Percentiles rank a stretch among this genome's conserved stretches.
Conservation (phyloP, 2,329 filamentous ascomycete genomes). For the Zymoseptoria brevis region DNA sequence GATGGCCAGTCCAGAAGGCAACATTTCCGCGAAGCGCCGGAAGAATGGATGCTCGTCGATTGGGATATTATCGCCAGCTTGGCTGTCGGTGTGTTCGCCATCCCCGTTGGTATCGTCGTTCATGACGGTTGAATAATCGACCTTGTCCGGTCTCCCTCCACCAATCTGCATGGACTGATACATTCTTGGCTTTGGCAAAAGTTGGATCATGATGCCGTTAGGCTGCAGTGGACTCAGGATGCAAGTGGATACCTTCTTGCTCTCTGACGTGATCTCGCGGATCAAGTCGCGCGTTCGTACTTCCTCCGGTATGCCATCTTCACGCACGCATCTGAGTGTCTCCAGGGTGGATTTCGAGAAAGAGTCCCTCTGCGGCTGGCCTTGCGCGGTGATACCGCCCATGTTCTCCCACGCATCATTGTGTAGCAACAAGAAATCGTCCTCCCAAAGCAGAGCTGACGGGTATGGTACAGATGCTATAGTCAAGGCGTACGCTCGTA, state of each 20-base stretch:
- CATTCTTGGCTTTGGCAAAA: conserved; percentile 12
- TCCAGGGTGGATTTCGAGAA: conserved; percentile 30
- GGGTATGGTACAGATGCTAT: conserved; percentile 36
- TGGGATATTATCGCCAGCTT: conserved; percentile 16
- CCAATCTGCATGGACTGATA: conserved; percentile 8
- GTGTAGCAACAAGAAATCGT: conserved; percentile 32
- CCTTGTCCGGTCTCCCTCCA: not conserved
- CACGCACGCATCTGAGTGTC: conserved; percentile 28
- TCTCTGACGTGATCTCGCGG: not conserved
- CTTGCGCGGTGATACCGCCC: conserved; percentile 29
- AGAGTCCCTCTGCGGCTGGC: conserved; percentile 25
- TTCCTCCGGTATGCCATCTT: conserved; percentile 17
- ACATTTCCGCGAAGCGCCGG: conserved; percentile 37
- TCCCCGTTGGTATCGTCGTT: not conserved
- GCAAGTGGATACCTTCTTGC: conserved; percentile 11
- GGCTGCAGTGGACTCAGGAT: conserved; percentile 20
- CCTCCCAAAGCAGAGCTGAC: conserved; percentile 37
- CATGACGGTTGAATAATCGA: not conserved
- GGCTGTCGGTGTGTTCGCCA: not conserved
- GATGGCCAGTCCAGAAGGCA: conserved; percentile 40
- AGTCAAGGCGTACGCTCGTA: conserved; percentile 24
- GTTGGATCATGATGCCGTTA: conserved; percentile 18
- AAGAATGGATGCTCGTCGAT: conserved; percentile 37
- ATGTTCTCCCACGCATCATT: conserved; percentile 36
- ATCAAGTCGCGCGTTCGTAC: conserved; percentile 16